Base-by-base conservation (phyloP, 345 rosid genomes). In the Carallia brachiata region DNA sequence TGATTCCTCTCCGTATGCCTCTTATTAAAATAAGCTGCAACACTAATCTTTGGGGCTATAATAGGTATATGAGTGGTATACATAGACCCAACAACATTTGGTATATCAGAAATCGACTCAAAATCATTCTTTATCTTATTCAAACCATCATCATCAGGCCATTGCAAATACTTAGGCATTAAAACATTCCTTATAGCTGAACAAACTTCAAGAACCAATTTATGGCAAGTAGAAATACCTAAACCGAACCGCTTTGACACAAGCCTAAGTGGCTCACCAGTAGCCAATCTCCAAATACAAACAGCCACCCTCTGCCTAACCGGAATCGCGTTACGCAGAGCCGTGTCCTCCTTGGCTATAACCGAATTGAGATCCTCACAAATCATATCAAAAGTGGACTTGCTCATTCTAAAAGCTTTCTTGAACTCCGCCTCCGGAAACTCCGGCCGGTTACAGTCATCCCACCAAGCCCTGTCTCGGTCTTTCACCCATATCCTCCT, bases 271-370 rank as follows among this genome's bases (percentile, higher is more conserved):
- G 97, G 93, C 68, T 88, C 97, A 0, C 97, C 93, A 0, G 97
- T 90, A 3, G 93, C 96, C 61, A 94, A 67, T 73, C 98, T 77
- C 97, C 97, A 94, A 39, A 94, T 74, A 37, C 98, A 94, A 28
- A 91, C 98, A 15, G 98, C 98, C 30, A 94, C 97, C 57, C 98
- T 79, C 61, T 94, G 98, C 71, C 87, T 76, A 58, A 91, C 98
- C 1, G 98, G 98, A 66, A 94, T 91, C 2, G 98, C 98, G 78
- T 77, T 87, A 18, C 98, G 75, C 44, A 94, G 66, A 9, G 96
- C 82, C 2, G 98, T 94, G 73, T 93, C 97, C 75, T 93, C 98
- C 67, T 93, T 93, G 1, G 93, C 97, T 34, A 90, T 89, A 31
- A 72, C 90, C 0, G 98, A 86, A 67, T 84, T 89, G 17, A 93